Evolutionary conservation across 352 stramenopile genomes (phyloP), one percentile per base, ranked within the genome.

Genomic region (Ophiocytium majus): DNA sequence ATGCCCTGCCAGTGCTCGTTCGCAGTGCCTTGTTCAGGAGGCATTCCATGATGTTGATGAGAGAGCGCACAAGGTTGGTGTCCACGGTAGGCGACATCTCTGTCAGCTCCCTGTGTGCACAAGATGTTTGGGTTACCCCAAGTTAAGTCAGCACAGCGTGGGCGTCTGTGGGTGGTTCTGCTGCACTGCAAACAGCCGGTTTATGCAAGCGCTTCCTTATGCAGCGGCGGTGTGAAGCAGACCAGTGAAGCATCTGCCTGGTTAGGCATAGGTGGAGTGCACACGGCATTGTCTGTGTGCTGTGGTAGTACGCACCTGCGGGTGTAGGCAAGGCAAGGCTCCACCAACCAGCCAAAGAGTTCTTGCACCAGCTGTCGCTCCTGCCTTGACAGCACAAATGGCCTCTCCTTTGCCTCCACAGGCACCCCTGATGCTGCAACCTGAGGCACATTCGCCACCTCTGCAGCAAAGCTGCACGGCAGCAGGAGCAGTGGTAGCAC

Each of bases 271-370:
- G n/a, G n/a, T n/a, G n/a, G n/a, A n/a, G n/a, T n/a, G n/a, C n/a
- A n/a, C n/a, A n/a, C n/a, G n/a, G n/a, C n/a, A n/a, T n/a, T n/a
- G n/a, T n/a, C n/a, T n/a, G n/a, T n/a, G n/a, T n/a, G n/a, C n/a
- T n/a, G 57, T 17, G n/a, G 33, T 19, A 76, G 28, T 10, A 76
- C 14, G 71, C 97, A 92, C 64, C 95, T 96, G 5, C 94, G 90
- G 23, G 97, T 89, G 86, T 97, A 97, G 0, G 90, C 91, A 37
- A 97, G 92, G 50, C 92, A 95, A 0, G 94, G 94, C 83, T 97
- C 93, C 23, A 97, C 93, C 0, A 96, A 91, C 92, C 93, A 96
- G 10, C 89, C 90, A 66, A 96, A 96, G 5, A 97, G 85, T 75
- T 93, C 95, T 10, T 82, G 89, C 50, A 97, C 88, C 0, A 95